phyloP scores from a whole-genome alignment of 768 basidiomycete species.

The Tubosaeta sp. region DNA sequence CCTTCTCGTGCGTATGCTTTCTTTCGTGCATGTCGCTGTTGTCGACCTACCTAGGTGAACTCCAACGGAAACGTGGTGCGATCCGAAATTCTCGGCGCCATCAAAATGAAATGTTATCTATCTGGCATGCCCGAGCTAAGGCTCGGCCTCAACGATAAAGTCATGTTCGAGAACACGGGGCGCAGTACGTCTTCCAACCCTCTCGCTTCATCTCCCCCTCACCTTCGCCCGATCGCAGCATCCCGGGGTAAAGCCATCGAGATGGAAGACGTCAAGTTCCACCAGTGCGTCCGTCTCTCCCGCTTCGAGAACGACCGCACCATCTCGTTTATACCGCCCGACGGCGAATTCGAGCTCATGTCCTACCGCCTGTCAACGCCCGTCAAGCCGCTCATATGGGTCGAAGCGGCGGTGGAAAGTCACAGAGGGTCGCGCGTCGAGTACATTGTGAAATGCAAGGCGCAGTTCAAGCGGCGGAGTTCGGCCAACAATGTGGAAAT shows the following conservation, averaged over 20 bases:
- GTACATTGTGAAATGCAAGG: constrained; percentile 93
- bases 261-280: constrained; percentile 99
- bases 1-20: constrained; percentile 61
- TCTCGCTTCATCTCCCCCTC: background rate
- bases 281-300: constrained; percentile 96
- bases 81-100: constrained; percentile 94
- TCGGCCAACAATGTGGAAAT: constrained; percentile 99
- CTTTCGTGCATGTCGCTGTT: background rate
- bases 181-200: constrained; percentile 59
- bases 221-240: background rate
- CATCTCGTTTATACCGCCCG: constrained; percentile 98
- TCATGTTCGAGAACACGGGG: constrained; percentile 98
- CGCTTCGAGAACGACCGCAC: constrained; percentile 99
- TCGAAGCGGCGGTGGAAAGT: constrained; percentile 93
- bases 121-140: constrained; percentile 99
- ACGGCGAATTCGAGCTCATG: constrained; percentile 99
- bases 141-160: constrained; percentile 95
- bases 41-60: constrained; percentile 64
- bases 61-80: constrained; percentile 95
- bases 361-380: constrained; percentile 94
- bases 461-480: constrained; percentile 95
- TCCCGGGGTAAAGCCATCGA: constrained; percentile 95
- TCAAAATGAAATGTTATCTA: constrained; percentile 99
- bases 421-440: constrained; percentile 92
- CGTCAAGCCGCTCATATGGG: constrained; percentile 92